These are phyloP conservation scores for Syncephalastrum sp. DNA, from an alignment of 371 early-diverging fungal species.

Conservation along the genomic window DNA sequence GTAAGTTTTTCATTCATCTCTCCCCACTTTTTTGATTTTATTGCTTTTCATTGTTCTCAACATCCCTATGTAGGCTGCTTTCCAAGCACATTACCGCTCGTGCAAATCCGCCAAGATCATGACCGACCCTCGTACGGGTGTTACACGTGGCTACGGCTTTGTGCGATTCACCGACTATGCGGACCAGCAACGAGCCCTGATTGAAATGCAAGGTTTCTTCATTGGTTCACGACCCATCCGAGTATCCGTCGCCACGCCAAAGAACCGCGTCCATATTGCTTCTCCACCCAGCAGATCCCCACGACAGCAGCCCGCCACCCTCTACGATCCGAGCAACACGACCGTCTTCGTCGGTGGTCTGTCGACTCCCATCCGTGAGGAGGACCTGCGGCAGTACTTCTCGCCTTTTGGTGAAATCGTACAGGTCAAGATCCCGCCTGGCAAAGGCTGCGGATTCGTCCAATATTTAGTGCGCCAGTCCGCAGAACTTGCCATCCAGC, in stretches of 20 bases:
- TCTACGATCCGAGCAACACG: slow-evolving; percentile 85
- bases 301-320: slow-evolving; percentile 39
- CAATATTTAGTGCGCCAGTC: slow-evolving; percentile 78
- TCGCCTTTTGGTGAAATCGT: slow-evolving; percentile 85
- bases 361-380: slow-evolving; percentile 75
- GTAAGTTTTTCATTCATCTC: slow-evolving; percentile 34
- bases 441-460: slow-evolving; percentile 94
- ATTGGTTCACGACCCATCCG: slow-evolving; percentile 80
- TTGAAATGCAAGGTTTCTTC: slow-evolving; percentile 78
- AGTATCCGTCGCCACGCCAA: slow-evolving; percentile 84
- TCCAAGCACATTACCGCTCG: slow-evolving; percentile 65
- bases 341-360: slow-evolving; percentile 96
- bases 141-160: slow-evolving; percentile 84
- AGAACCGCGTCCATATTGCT: slow-evolving; percentile 14
- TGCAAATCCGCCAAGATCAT: slow-evolving; percentile 83
- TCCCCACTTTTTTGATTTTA: background rate
- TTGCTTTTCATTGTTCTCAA: slow-evolving; percentile 5
- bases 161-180: slow-evolving; percentile 74
- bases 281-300: slow-evolving; percentile 22
- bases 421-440: slow-evolving; percentile 90
- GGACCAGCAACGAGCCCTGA: slow-evolving; percentile 74
- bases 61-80: slow-evolving; percentile 35
- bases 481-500: slow-evolving; percentile 86
- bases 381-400: slow-evolving; percentile 79
- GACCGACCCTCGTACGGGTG: slow-evolving; percentile 71